A percentile compares a stretch with the other conserved stretches of the same genome.
Evolutionary conservation across 176 grass and related monocot species (phyloP).

Genomic region (Otatea glauca): DNA sequence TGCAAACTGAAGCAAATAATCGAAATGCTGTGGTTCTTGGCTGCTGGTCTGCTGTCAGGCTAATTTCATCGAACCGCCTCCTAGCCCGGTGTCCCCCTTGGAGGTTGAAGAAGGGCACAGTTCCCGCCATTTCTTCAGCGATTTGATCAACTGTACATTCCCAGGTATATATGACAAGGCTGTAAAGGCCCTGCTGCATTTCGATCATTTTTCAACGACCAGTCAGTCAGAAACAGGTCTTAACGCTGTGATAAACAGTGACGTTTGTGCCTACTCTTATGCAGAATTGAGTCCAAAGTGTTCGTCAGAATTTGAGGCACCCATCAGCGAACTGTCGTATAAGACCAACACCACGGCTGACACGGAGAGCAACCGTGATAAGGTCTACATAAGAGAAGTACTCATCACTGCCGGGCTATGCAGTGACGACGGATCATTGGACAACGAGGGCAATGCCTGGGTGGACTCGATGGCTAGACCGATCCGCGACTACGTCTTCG

Average conservation of each 20-base stretch:
- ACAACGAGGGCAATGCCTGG: background rate
- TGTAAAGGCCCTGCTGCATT: background rate
- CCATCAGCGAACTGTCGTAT: constrained; percentile 35
- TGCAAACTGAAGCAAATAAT: no score
- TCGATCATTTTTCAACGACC: background rate
- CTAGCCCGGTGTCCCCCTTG: constrained; percentile 70
- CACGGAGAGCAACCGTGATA: background rate
- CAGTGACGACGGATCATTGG: background rate
- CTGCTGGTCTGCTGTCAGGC: constrained; percentile 39
- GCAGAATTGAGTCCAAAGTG: constrained; percentile 44
- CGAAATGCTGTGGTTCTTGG: background rate
- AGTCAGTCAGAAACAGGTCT: no score
- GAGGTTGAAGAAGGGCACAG: constrained; percentile 50
- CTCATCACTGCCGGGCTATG: background rate
- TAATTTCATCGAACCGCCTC: constrained; percentile 59
- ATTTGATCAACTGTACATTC: constrained; percentile 41
- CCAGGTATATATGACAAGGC: constrained; percentile 40
- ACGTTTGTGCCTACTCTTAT: background rate
- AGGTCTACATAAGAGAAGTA: background rate
- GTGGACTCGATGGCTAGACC: background rate
- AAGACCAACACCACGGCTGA: constrained; percentile 28
- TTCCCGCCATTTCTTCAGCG: constrained; percentile 47
- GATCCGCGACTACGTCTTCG: background rate
- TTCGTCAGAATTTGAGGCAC: constrained; percentile 39
- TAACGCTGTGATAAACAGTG: background rate